Base-by-base conservation (phyloP, 495 filamentous ascomycete species). In the Aspergillus sclerotiicarbonarius region DNA sequence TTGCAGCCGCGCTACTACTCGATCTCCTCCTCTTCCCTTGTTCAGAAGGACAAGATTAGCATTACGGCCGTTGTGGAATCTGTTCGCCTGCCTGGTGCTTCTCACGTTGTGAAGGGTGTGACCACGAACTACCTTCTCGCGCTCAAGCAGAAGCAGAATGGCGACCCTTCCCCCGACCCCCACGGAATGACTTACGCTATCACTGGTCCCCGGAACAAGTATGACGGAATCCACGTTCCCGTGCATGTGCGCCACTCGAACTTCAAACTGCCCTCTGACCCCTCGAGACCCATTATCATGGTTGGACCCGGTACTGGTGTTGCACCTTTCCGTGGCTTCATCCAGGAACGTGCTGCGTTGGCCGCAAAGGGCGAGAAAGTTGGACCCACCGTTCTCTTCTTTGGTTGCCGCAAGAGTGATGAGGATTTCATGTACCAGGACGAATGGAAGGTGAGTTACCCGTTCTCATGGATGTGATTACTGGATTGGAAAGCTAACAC, bases 1-100 rank as follows among this genome's bases (percentile, higher is more conserved):
- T 84, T 99, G 46, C 94, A 98, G 68, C 92, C 95, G 8, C 90
- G 94, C 30, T 99, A 98, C 80, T 99, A 99, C 79, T 98, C 95
- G 21, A 99, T 99, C 71, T 99, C 94, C 20, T 98, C 95, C 0
- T 97, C 93, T 0, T 97, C 94, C 20, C 71, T 91, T 9, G 94
- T 96, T 39, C 92, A 99, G 59, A 92, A 94, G 73, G 87, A 95
- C 69, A 87, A 90, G 76, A 90, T 98, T 61, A 89, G 94, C 59
- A 88, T 99, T 62, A 99, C 94, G 4, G 93, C 93, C 55, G 90
- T 98, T 35, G 94, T 99, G 56, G 95, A 96, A 72, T 88, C 87
- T 39, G 78, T 90, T 60, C 72, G 82, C 37, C 80, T 93, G 56
- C 89, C 92, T 25, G 90, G 90, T 57, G 85, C 87, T 46, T 80